Evolutionary conservation across 2,329 filamentous ascomycete species (phyloP).

Genomic region (Stagonosporopsis cucurbitacearum): DNA sequence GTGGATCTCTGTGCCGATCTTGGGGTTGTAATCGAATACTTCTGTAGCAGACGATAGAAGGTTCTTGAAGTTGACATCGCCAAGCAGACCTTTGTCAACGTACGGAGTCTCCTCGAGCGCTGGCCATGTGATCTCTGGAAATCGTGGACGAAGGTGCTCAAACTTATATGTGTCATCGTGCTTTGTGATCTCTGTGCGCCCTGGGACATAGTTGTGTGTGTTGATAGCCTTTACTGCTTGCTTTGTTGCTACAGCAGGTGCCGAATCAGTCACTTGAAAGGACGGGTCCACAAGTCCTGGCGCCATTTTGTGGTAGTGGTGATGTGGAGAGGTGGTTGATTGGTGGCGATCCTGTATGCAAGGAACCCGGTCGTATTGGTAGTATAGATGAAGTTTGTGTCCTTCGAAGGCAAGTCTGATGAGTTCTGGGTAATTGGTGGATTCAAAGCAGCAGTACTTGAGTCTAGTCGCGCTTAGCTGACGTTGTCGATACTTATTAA

Average conservation of each 20-base stretch:
- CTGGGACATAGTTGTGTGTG: slow-evolving; percentile 55
- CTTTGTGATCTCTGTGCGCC: slow-evolving; percentile 53
- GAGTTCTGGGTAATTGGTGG: background rate
- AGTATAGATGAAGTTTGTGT: background rate
- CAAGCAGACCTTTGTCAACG: slow-evolving; percentile 61
- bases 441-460: background rate
- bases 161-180: slow-evolving; percentile 58
- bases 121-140: slow-evolving; percentile 61
- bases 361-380: slow-evolving; percentile 10
- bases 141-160: slow-evolving; percentile 60
- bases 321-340: background rate
- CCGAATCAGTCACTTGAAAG: slow-evolving; percentile 21
- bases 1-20: slow-evolving; percentile 62
- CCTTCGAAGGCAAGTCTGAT: background rate
- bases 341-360: slow-evolving; percentile 5
- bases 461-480: background rate
- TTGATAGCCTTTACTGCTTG: slow-evolving; percentile 28
- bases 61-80: slow-evolving; percentile 61
- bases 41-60: slow-evolving; percentile 60
- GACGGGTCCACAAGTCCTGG: slow-evolving; percentile 43
- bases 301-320: slow-evolving; percentile 32
- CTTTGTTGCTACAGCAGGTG: slow-evolving; percentile 19
- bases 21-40: slow-evolving; percentile 64
- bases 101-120: slow-evolving; percentile 58
- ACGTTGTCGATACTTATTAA: background rate